Evolutionary conservation across 306 rosid genomes (phyloP), one percentile per base, ranked within the genome.

Genomic region (Lagenaria siceraria): DNA sequence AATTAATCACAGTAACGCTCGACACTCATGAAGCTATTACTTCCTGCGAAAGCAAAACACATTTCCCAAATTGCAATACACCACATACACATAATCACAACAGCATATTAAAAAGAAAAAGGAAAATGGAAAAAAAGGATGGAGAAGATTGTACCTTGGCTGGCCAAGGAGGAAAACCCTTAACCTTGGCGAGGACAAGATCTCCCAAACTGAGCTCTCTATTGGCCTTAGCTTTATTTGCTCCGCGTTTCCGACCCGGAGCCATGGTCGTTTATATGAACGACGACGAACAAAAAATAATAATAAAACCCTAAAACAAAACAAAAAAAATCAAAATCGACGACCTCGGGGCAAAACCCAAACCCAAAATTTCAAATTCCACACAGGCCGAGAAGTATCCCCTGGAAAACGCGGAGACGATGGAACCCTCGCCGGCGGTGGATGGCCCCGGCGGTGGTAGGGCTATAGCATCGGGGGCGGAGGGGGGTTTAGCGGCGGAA

Each of bases 181-280:
- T 96, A 84, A 96, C 98, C 91, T 96, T 96, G 36, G 99, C 99
- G 24, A 96, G 99, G 6, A 96, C 99, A 36, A 96, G 99, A 96
- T 92, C 98, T 80, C 99, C 99, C 49, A 90, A 82, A 62, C 89
- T 84, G 86, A 96, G 77, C 85, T 90, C 87, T 25, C 89, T 85
- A 73, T 88, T 89, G 42, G 83, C 86, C 84, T 86, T 89, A 4
- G 87, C 85, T 87, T 92, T 96, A 87, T 76, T 89, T 79, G 86
- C 87, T 84, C 91, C 99, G 89, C 99, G 99, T 84, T 91, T 84
- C 85, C 99, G 99, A 85, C 86, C 85, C 82, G 96, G 96, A 90
- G 96, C 79, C 99, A 95, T 95, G 88, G 79, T 18, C 83, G 80
- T 78, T 29, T 85, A 62, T 13, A 54, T 1, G 43, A 21, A 38